These are phyloP conservation scores for Harrya chromipes DNA, from an alignment of 768 basidiomycete species.

Conservation along the genomic window DNA sequence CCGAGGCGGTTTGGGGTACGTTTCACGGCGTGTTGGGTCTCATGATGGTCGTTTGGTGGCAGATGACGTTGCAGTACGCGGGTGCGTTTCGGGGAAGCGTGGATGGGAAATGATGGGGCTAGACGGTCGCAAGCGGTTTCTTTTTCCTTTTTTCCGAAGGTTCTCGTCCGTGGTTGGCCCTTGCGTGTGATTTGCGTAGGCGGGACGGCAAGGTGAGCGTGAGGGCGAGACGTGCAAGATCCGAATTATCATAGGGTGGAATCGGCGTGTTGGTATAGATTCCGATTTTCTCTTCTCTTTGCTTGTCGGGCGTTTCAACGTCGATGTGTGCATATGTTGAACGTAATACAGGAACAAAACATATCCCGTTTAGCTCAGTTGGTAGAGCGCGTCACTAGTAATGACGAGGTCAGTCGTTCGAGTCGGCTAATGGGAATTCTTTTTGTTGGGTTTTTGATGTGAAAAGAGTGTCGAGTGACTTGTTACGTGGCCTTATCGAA, in stretches of 20 bases:
- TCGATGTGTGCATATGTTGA: too few relatives aligned
- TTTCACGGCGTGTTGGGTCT: conserved; percentile 70
- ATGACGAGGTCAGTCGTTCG: conserved; percentile 43
- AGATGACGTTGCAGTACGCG: conserved; percentile 58
- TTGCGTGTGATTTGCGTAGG: too few relatives aligned
- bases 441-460: background rate
- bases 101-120: background rate
- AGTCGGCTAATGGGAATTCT: conserved; percentile 40
- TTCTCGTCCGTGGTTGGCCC: too few relatives aligned
- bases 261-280: too few relatives aligned
- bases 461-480: too few relatives aligned
- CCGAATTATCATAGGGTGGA: too few relatives aligned
- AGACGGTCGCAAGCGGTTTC: background rate
- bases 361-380: conserved; percentile 43
- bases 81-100: conserved; percentile 33
- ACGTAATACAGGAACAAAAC: too few relatives aligned
- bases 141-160: background rate
- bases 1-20: conserved; percentile 71
- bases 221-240: too few relatives aligned
- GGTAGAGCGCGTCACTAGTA: conserved; percentile 52
- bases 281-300: too few relatives aligned
- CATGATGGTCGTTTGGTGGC: conserved; percentile 81
- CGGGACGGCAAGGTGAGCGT: too few relatives aligned
- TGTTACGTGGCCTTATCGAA: too few relatives aligned
- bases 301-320: too few relatives aligned